Base-by-base conservation (phyloP, 1,284 basidiomycete genomes). In the Puccinia horiana region DNA sequence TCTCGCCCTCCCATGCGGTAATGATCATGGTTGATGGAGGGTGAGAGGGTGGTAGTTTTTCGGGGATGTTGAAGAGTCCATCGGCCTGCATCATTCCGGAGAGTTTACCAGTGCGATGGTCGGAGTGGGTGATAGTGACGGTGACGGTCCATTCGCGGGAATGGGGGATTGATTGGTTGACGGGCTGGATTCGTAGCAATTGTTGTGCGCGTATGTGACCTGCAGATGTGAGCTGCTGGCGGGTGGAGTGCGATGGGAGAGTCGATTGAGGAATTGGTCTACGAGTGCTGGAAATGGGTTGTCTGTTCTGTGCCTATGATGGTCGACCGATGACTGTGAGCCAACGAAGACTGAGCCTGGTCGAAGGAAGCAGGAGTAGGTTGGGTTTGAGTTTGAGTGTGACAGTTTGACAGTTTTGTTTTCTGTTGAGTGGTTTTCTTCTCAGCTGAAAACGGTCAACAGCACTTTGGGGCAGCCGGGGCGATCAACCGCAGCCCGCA, bases 51-150 rank as follows among this genome's bases (percentile, higher is more conserved):
- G 42, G 42, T 47, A 49, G 11, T 47, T 44, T 44, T 29, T 9
- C 40, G 61, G 32, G 69, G 42, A n/a, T 29, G 61, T 65, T 52
- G 23, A 65, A 37, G 42, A 52, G 40, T 14, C 56, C 56, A 29
- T 52, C 44, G 5, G 63, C 76, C 40, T 78, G 29, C 76, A 78
- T 78, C 47, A 69, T 78, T 2, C 76, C 76, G 0, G 61, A 2
- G 0, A 78, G 26, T 42, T 78, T 69, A 3, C 47, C 49, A 14
- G 61, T 52, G 2, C 32, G 42, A 44, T 32, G 37, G n/a, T 76
- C 56, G 6, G 61, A 47, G n/a, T 78, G 42, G 18, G 76, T 78
- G 61, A 78, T 69, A 26, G 61, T 78, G n/a, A 78, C 76, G 3
- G 35, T 67, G 42, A 78, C 61, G 12, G 56, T 35, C 76, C 61